Conservation (phyloP, 331 rosid genomes). For the Telfairia occidentalis region DNA sequence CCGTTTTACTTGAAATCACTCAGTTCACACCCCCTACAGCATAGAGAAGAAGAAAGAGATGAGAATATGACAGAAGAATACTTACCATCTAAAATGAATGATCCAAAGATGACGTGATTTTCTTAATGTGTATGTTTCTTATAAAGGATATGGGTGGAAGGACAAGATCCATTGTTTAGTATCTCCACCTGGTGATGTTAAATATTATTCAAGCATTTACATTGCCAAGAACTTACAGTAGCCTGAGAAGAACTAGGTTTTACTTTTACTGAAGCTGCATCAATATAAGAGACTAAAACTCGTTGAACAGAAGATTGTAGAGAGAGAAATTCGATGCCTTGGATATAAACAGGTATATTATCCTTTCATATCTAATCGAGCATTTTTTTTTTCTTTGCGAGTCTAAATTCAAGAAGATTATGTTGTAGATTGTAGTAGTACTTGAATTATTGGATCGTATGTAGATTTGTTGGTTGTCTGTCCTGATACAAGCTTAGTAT, state of each 20-base stretch:
- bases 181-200: background rate
- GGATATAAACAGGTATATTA: background rate
- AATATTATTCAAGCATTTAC: background rate
- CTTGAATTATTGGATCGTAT: background rate
- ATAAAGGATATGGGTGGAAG: background rate
- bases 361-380: background rate
- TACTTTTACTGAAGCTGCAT: background rate
- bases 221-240: background rate
- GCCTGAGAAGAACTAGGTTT: background rate
- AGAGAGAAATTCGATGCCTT: background rate
- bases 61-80: background rate
- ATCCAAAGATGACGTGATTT: background rate
- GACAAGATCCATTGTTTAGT: background rate
- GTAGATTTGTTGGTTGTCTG: background rate
- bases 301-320: background rate
- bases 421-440: background rate
- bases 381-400: background rate
- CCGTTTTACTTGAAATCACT: background rate
- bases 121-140: background rate
- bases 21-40: background rate
- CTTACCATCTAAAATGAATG: background rate
- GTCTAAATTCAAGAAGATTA: background rate
- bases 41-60: background rate
- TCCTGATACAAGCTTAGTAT: background rate
- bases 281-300: background rate